phyloP scores from a whole-genome alignment of 2,329 filamentous ascomycete species.

The Amauroascus niger region DNA sequence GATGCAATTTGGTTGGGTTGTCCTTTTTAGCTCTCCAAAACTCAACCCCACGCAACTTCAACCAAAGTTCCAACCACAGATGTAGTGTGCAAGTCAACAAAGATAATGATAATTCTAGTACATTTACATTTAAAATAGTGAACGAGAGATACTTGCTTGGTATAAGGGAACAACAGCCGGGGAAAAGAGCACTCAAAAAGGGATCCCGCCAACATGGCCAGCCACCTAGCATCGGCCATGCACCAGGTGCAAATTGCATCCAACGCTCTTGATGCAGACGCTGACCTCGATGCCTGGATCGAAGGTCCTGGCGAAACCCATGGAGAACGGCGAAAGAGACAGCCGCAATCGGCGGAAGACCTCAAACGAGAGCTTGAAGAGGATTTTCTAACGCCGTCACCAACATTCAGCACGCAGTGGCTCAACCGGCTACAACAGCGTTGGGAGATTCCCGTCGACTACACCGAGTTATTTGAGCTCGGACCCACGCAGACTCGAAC shows the following conservation, averaged over 20 bases:
- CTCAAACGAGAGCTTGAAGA: constrained; percentile 63
- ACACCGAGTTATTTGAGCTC: constrained; percentile 74
- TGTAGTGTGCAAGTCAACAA: too few relatives aligned
- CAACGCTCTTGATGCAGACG: constrained; percentile 6
- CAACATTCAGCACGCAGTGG: constrained; percentile 73
- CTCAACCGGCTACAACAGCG: constrained; percentile 78
- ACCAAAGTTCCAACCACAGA: too few relatives aligned
- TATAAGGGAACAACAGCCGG: too few relatives aligned
- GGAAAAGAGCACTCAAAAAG: too few relatives aligned
- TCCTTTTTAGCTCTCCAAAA: too few relatives aligned
- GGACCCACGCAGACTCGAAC: constrained; percentile 88
- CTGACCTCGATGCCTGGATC: constrained; percentile 10
- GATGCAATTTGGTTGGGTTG: too few relatives aligned
- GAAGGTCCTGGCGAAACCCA: background rate
- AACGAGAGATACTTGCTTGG: too few relatives aligned
- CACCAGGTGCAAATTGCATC: constrained; percentile 8
- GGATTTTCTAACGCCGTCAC: constrained; percentile 69
- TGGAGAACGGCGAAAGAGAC: constrained; percentile 8
- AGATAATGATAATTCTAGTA: too few relatives aligned
- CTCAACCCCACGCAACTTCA: too few relatives aligned
- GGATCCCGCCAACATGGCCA: constrained; percentile 13
- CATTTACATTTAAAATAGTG: too few relatives aligned
- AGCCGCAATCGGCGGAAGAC: constrained; percentile 43
- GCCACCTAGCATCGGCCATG: constrained; percentile 10
- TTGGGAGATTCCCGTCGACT: constrained; percentile 75